Base-by-base conservation (phyloP, 2,329 filamentous ascomycete genomes). In the Cercospora janseana region DNA sequence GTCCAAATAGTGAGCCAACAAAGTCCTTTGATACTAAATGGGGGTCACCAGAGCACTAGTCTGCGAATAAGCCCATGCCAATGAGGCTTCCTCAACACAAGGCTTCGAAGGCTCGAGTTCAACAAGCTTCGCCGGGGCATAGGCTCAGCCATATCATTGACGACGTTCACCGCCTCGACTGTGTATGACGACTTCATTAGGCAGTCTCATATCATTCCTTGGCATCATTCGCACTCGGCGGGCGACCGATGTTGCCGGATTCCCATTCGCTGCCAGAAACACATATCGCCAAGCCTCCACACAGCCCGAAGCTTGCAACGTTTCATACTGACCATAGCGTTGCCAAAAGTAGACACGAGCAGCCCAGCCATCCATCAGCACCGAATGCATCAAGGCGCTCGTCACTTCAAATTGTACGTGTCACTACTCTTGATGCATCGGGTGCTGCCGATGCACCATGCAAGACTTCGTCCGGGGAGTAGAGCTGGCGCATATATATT, bases 131-230 rank as follows among this genome's bases (percentile, higher is more conserved):
- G 35, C 35, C 35, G n/a, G 35, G n/a, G 21, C 16, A 15, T 23
- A 23, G 26, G 35, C 35, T 40, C 35, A 40, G 35, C 35, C 35
- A 40, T 40, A 40, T 3, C 21, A 23, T 40, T 40, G 35, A 40
- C 35, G 35, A 40, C 6, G 21, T 40, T 24, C 35, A 40, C 35
- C 35, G 35, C 35, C 35, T 24, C 21, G 35, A 13, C 18, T 13
- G 12, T 15, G 12, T 20, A 40, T 12, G 26, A 23, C 21, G 26
- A 40, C n/a, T 15, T 23, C 20, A 23, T 12, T 12, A 12, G 23
- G 23, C 21, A 20, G 35, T 24, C 16, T n/a, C 35, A 23, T 6
- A 15, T 16, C 7, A 13, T 7, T 15, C 7, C 35, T 40, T 40
- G 35, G 35, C 35, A 40, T 40, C 35, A 26, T 40, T 23, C 16